Conservation (phyloP, 257 asterid species). For the Leonotis leonurus region DNA sequence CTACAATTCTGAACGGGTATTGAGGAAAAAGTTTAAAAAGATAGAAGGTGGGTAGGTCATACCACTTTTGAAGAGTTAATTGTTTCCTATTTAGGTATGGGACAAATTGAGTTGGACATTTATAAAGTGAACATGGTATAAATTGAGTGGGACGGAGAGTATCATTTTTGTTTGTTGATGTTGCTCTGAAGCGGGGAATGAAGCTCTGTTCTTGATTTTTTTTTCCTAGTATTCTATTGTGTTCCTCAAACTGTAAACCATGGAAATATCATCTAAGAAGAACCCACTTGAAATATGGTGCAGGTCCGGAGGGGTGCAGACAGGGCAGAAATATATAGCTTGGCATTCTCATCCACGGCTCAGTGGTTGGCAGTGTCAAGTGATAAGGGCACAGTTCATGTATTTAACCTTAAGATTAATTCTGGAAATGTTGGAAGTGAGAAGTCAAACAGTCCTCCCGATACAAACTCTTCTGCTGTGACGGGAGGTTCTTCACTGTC, state of each 20-base stretch:
- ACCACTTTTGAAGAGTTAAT: no score
- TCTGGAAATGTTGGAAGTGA: constrained; percentile 23
- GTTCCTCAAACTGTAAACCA: neutral
- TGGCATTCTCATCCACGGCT: constrained; percentile 37
- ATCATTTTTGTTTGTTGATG: neutral
- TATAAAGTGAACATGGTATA: no score
- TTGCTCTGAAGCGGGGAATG: neutral
- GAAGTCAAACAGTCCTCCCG: constrained; percentile 47
- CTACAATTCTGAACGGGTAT: no score
- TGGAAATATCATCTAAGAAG: neutral
- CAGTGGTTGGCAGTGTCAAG: constrained; percentile 63
- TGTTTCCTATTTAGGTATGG: no score
- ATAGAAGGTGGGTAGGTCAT: no score
- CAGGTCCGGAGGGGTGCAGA: constrained; percentile 58
- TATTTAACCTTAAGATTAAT: constrained; percentile 40
- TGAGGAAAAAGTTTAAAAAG: no score
- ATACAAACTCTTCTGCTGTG: constrained; percentile 4
- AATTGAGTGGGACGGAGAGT: no score
- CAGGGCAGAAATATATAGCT: constrained; percentile 47
- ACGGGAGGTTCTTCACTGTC: constrained; percentile 67
- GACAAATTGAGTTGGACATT: no score
- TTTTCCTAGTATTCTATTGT: neutral
- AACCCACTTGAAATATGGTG: constrained; percentile 8
- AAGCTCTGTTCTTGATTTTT: neutral
- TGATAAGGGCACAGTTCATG: constrained; percentile 56